Conservation (phyloP, 352 stramenopile species). For the Phytophthora multivora region DNA sequence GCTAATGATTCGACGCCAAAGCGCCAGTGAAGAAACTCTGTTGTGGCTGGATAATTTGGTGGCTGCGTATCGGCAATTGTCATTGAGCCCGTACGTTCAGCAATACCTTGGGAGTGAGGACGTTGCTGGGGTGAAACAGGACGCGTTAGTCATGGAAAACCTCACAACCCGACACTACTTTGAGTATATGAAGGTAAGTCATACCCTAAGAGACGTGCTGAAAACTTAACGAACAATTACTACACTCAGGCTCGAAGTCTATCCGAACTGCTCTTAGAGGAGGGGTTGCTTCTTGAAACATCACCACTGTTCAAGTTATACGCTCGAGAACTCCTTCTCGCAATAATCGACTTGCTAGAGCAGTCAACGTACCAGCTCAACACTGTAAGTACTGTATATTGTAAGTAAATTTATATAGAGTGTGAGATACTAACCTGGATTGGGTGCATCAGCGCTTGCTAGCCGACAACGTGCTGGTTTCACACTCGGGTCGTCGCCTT, state of each 20-base stretch:
- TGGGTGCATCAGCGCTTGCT: conserved; percentile 18
- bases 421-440: not conserved
- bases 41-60: conserved; percentile 25
- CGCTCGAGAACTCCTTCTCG: conserved; percentile 24
- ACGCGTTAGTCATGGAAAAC: not conserved
- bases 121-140: not conserved
- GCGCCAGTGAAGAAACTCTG: conserved; percentile 16
- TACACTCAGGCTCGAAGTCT: conserved; percentile 8
- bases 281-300: conserved; percentile 13
- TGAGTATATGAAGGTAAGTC: conserved; percentile 2
- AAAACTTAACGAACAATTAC: not conserved
- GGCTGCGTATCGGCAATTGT: conserved; percentile 20
- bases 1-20: conserved; percentile 16
- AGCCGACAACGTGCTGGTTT: conserved; percentile 28
- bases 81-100: conserved; percentile 23
- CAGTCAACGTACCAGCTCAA: conserved; percentile 20
- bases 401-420: too few species aligned
- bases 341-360: conserved; percentile 19
- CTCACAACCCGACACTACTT: conserved; percentile 8
- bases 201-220: not conserved
- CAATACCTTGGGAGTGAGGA: conserved; percentile 27
- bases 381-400: conserved; percentile 12
- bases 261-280: conserved; percentile 11
- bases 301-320: conserved; percentile 26
- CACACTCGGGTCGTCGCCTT: conserved; percentile 24